Percentiles rank a stretch among this genome's conserved stretches.
Evolutionary conservation across 441 rosid genomes (phyloP).

Genomic region (Croton laevigatus): DNA sequence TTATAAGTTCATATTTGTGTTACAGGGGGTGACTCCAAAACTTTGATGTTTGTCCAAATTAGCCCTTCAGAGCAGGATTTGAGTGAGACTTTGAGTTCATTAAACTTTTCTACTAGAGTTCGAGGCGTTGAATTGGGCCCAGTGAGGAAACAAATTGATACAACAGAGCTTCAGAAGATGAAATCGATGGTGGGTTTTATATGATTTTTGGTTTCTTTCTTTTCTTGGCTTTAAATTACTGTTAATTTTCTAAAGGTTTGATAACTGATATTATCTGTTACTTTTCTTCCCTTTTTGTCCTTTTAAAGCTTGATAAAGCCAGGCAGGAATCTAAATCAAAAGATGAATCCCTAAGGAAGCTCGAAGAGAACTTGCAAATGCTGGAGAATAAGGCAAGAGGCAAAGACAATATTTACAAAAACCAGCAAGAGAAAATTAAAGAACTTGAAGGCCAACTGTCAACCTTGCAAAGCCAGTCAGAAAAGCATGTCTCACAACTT

Average conservation of each 20-base stretch:
- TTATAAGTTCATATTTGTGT: not conserved
- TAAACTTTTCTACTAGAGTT: conserved; percentile 83
- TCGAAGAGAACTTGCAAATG: conserved; percentile 69
- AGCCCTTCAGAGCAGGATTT: conserved; percentile 76
- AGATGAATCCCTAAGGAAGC: conserved; percentile 63
- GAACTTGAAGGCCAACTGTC: conserved; percentile 69
- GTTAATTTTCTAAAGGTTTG: not conserved
- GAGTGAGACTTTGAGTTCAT: conserved; percentile 79
- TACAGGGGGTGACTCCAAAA: conserved; percentile 89
- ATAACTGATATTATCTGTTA: not conserved
- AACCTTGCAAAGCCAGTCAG: conserved; percentile 47
- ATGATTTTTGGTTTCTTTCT: not conserved
- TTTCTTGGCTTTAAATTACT: not conserved
- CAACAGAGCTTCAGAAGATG: conserved; percentile 70
- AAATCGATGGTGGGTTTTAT: conserved; percentile 54
- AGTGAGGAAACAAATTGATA: conserved; percentile 72
- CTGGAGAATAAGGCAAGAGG: conserved; percentile 63
- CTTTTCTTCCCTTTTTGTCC: not conserved
- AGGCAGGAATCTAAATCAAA: conserved; percentile 71
- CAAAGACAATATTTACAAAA: conserved; percentile 53
- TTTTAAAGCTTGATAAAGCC: conserved; percentile 68
- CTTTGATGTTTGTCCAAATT: conserved; percentile 88
- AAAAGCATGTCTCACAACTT: conserved; percentile 61
- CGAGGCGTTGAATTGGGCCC: conserved; percentile 82
- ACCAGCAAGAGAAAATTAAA: conserved; percentile 65